Evolutionary conservation across 352 stramenopile species (phyloP), one percentile per base, ranked within the genome.

Genomic region (Phytophthora kernoviae): DNA sequence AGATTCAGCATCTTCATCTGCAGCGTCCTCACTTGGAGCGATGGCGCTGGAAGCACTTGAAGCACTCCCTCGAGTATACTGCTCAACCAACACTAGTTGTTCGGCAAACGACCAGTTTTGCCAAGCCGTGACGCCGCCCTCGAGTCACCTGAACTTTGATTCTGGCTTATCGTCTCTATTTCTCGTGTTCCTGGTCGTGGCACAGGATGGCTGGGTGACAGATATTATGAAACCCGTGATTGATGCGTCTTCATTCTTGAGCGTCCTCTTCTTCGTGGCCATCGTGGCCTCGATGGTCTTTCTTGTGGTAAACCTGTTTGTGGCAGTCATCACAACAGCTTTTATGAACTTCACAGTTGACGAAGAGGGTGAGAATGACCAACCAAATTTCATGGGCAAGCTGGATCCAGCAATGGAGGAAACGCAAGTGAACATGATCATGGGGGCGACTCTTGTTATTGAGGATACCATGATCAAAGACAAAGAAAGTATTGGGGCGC

Each of bases 301-400:
- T 39, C 74, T 93, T 12, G 84, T 91, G 37, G 81, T 93, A 27
- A 93, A 93, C 33, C 49, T 93, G 6, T 93, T 93, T 41, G 84
- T 93, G 15, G 84, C 84, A 9, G 84, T 91, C 22, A 93, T 93
- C 60, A 93, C 84, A 4, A 93, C 84, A 3, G 77, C 81, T 12
- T 93, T 93, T 52, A 93, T 93, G 81, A 92, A 87, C 41, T 90
- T 90, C 30, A 83, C 79, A 9, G 66, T 87, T 11, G 83, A 88
- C 45, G 75, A 72, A 49, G 72, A 81, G 12, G 55, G 66, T 17
- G 67, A 61, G 15, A 59, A 55, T 55, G 56, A 81, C 2, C 69
- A 69, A 1, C 64, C 67, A 1, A 58, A 72, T 4, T 81, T 59
- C 33, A 84, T 84, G 73, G 68, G 78, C 32, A 87, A 89, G 43